These are phyloP conservation scores for Syzygium syzygioides DNA, from an alignment of 441 rosid species.

Conservation along the genomic window DNA sequence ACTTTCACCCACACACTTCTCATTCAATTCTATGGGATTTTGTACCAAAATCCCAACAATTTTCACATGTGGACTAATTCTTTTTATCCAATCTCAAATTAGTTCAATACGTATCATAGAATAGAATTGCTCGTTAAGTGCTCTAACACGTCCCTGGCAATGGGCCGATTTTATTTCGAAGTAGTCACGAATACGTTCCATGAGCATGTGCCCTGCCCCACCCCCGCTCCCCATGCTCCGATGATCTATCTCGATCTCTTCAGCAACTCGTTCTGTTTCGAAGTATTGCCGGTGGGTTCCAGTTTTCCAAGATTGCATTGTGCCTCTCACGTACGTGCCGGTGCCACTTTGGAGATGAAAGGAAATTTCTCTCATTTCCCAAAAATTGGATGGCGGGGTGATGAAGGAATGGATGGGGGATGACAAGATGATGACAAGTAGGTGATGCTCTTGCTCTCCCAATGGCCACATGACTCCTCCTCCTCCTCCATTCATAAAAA, in stretches of 20 bases:
- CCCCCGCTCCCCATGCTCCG: too few species aligned
- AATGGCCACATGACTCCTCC: background rate
- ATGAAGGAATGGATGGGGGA: background rate
- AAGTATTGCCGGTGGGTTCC: too few species aligned
- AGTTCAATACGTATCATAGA: background rate
- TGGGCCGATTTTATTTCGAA: background rate
- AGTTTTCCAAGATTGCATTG: background rate
- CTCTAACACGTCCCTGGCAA: too few species aligned
- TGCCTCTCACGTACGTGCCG: background rate
- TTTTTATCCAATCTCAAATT: background rate
- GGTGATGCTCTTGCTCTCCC: background rate
- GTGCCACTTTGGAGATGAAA: background rate
- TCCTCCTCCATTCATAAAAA: background rate
- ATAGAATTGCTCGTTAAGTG: background rate
- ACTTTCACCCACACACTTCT: too few species aligned
- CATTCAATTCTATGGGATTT: too few species aligned
- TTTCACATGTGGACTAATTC: background rate
- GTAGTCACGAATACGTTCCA: background rate
- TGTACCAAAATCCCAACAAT: too few species aligned
- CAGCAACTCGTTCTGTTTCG: background rate
- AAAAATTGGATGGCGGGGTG: accelerated
- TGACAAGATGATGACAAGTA: background rate
- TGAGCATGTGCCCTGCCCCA: background rate
- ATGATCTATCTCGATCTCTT: background rate
- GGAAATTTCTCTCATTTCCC: background rate